phyloP scores from a whole-genome alignment of 1,284 basidiomycete genomes.

The Cutaneotrichosporon sp. region DNA sequence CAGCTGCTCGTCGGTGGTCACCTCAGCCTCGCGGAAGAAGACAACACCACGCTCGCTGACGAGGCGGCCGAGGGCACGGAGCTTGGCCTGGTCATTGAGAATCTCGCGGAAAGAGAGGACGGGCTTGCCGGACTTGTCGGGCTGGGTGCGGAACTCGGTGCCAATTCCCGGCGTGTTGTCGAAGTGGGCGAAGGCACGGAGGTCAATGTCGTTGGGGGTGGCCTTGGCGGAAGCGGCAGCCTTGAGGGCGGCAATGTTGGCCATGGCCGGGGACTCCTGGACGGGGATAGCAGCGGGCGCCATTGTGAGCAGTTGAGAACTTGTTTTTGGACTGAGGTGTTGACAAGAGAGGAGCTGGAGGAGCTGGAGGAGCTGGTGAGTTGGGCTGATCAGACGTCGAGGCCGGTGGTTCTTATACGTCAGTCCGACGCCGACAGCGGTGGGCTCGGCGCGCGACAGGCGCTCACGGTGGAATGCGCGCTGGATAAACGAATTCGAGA shows the following conservation, averaged over 20 bases:
- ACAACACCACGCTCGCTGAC: conserved; percentile 64
- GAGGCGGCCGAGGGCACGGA: conserved; percentile 31
- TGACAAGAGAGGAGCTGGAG: too few species aligned
- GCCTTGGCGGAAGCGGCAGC: neutral
- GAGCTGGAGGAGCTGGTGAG: too few species aligned
- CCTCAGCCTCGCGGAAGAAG: conserved; percentile 57
- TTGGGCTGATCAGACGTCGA: too few species aligned
- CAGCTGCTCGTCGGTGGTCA: conserved; percentile 17
- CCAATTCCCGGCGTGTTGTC: conserved; percentile 36
- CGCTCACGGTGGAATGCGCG: too few species aligned
- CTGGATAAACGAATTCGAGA: too few species aligned
- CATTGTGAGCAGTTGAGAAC: conserved; percentile 7
- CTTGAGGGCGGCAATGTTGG: conserved; percentile 4
- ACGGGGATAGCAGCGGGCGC: conserved; percentile 7
- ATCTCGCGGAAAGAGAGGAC: conserved; percentile 26
- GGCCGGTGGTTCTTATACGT: too few species aligned
- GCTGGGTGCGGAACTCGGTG: conserved; percentile 42
- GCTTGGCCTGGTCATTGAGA: conserved; percentile 24
- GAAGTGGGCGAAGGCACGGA: conserved; percentile 24
- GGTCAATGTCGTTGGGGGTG: neutral
- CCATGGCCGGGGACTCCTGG: neutral
- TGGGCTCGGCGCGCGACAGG: too few species aligned
- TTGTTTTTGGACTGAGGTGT: neutral
- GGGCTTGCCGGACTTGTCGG: conserved; percentile 19
- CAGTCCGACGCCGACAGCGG: too few species aligned